Evolutionary conservation across 1,284 basidiomycete genomes (phyloP).

Genomic region (Ganoderma lucidum): DNA sequence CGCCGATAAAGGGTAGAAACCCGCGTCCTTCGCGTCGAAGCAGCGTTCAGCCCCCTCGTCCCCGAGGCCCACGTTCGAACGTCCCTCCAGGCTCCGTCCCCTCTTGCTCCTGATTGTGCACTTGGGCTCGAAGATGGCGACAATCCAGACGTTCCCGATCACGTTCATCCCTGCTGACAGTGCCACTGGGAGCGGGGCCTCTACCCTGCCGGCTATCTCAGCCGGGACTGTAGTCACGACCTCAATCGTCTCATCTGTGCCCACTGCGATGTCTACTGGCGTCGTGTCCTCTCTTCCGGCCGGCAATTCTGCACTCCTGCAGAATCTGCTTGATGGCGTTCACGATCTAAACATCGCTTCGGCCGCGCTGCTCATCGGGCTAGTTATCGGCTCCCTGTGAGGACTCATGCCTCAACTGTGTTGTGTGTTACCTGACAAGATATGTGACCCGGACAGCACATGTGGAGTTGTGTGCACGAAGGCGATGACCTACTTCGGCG

Average conservation of each 20-base stretch:
- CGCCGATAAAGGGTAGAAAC: not conserved
- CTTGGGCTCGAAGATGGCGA: not conserved
- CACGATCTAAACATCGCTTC: conserved; percentile 12
- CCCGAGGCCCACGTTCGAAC: not conserved
- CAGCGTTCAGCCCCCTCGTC: conserved; percentile 9
- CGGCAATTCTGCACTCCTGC: not conserved
- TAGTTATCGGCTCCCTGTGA: conserved; percentile 26
- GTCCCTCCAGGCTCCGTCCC: not conserved
- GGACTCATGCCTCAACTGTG: not conserved
- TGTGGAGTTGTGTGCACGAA: conserved; percentile 26
- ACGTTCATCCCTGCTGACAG: conserved; percentile 1
- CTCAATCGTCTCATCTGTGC: not conserved
- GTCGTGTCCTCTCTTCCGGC: not conserved
- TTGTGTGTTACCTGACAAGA: not conserved
- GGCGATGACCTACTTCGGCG: conserved; percentile 16
- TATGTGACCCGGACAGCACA: conserved; percentile 7
- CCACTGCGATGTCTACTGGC: not conserved
- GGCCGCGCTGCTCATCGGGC: conserved; percentile 22
- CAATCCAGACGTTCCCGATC: conserved; percentile 2
- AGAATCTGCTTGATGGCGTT: not conserved
- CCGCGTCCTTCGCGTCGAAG: not conserved
- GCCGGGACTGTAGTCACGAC: not conserved
- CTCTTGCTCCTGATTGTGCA: not conserved
- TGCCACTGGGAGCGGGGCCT: not conserved
- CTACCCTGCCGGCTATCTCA: not conserved